Evolutionary conservation across 148 eudicot species (phyloP).

Genomic region (Fagopyrum tataricum): DNA sequence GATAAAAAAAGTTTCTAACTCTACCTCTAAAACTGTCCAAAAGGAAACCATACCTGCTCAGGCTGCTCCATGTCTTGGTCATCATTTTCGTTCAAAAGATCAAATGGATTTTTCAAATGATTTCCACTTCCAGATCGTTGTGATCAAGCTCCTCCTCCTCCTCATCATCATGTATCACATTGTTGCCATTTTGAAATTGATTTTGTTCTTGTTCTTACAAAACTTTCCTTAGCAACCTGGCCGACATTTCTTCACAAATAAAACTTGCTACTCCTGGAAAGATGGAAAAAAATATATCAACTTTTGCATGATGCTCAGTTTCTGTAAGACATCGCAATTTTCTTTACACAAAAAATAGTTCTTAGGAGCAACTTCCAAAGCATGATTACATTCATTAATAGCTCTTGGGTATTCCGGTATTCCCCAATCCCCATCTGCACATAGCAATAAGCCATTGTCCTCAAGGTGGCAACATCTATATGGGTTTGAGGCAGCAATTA

Average conservation of each 20-base stretch:
- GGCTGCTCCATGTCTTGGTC: constrained; percentile 30
- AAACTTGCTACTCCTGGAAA: background rate
- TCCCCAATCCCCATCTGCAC: constrained; percentile 90
- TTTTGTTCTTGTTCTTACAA: constrained; percentile 33
- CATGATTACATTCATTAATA: constrained; percentile 79
- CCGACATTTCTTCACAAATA: constrained; percentile 30
- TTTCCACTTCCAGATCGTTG: constrained; percentile 27
- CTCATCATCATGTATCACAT: constrained; percentile 19
- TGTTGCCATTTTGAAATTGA: constrained; percentile 15
- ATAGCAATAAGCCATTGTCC: constrained; percentile 83
- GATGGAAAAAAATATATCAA: background rate
- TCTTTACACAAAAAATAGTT: background rate
- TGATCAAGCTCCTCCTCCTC: constrained; percentile 20
- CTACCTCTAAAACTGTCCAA: background rate
- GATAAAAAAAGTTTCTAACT: background rate
- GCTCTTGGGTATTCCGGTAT: constrained; percentile 92
- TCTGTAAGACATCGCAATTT: background rate
- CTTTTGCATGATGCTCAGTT: background rate
- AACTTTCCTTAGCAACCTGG: constrained; percentile 38
- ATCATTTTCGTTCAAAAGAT: constrained; percentile 32
- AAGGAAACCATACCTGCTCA: constrained; percentile 27
- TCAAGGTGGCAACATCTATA: constrained; percentile 71
- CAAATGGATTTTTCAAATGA: constrained; percentile 31
- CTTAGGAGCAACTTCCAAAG: constrained; percentile 93
- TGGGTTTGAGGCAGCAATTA: constrained; percentile 80